phyloP scores from a whole-genome alignment of 257 asterid genomes.

The Schizonepeta tenuifolia region DNA sequence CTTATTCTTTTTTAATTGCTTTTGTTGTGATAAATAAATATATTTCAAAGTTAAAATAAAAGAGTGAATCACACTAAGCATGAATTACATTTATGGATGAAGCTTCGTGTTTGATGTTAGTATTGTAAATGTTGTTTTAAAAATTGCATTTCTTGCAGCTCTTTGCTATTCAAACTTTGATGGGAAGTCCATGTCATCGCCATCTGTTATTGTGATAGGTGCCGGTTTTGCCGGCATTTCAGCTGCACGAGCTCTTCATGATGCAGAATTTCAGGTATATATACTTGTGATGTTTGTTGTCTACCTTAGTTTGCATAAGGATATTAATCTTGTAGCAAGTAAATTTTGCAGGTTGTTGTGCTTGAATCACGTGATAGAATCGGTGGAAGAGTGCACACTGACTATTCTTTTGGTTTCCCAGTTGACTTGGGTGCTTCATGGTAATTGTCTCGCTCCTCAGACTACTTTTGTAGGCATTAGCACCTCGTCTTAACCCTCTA shows the following conservation, averaged over 20 bases:
- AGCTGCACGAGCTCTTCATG: slow-evolving; percentile 89
- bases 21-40: neutral
- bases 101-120: neutral
- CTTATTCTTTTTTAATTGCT: neutral
- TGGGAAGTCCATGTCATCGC: slow-evolving; percentile 57
- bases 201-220: slow-evolving; percentile 87
- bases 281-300: neutral
- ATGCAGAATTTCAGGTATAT: slow-evolving; percentile 81
- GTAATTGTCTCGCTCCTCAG: slow-evolving; percentile 40
- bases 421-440: slow-evolving; percentile 99
- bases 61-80: neutral
- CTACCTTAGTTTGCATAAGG: neutral
- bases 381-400: slow-evolving; percentile 95
- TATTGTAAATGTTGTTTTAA: neutral
- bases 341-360: slow-evolving; percentile 62
- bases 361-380: slow-evolving; percentile 94
- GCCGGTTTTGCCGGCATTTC: slow-evolving; percentile 92
- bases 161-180: slow-evolving; percentile 57
- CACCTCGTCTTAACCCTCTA: neutral
- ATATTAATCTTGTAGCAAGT: slow-evolving; percentile 29
- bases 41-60: neutral
- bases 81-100: neutral
- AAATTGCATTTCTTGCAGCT: slow-evolving; percentile 39
- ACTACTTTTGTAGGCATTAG: neutral
- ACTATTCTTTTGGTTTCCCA: slow-evolving; percentile 94